Percentiles rank a stretch among this genome's conserved stretches.
Conservation (phyloP, 2,329 filamentous ascomycete genomes). For the Sporothrix dimorphospora region DNA sequence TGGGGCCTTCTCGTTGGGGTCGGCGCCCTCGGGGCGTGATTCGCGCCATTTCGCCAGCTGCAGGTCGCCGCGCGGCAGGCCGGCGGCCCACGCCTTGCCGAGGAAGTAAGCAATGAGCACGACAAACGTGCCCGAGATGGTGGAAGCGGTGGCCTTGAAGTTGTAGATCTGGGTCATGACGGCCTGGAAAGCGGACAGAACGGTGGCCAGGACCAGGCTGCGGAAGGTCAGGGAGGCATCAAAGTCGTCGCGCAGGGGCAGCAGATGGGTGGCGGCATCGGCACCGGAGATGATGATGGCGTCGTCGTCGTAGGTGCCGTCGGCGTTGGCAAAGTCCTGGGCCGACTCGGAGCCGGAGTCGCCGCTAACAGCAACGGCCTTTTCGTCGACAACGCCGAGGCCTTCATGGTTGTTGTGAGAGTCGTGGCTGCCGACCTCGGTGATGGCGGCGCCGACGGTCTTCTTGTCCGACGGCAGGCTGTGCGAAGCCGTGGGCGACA, state of each 20-base stretch:
- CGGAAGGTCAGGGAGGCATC: conserved; percentile 58
- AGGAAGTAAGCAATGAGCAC: conserved; percentile 61
- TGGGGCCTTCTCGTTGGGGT: conserved; percentile 46
- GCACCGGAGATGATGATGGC: conserved; percentile 55
- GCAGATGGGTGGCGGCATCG: conserved; percentile 53
- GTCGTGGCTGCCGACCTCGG: not conserved
- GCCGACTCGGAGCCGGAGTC: not conserved
- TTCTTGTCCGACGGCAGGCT: not conserved
- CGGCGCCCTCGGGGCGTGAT: conserved; percentile 37
- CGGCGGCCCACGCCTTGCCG: conserved; percentile 52
- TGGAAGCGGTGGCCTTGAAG: conserved; percentile 48
- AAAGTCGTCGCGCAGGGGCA: conserved; percentile 57
- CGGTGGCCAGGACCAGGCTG: conserved; percentile 53
- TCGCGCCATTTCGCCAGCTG: conserved; percentile 52
- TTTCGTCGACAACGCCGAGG: not conserved
- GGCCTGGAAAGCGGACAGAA: conserved; percentile 56
- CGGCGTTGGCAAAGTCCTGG: conserved; percentile 40
- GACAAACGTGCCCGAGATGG: conserved; percentile 58
- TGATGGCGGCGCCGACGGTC: conserved; percentile 2
- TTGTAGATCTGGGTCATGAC: conserved; percentile 60
- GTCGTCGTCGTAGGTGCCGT: conserved; percentile 39
- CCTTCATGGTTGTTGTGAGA: not conserved
- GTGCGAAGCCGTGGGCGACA: not conserved
- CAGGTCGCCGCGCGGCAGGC: conserved; percentile 57
- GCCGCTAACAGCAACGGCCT: not conserved